Evolutionary conservation across 352 stramenopile species (phyloP).

Genomic region (Lagenidium sp.): DNA sequence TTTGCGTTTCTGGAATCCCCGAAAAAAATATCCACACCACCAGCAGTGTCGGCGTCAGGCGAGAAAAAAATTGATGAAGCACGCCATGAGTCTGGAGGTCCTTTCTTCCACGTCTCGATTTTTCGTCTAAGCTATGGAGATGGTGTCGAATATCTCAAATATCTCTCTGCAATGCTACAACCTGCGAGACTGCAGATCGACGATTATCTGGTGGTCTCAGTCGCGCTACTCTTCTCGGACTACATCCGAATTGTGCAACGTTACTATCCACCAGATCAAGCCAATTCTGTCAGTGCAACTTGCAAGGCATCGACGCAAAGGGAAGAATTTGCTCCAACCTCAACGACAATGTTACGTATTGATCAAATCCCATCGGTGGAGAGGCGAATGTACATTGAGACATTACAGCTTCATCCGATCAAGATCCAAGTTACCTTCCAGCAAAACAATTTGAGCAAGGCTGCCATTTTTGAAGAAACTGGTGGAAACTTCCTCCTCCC

Average conservation of each 20-base stretch:
- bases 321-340: too few species aligned
- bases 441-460: slow-evolving; percentile 41
- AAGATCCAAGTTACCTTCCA: slow-evolving; percentile 74
- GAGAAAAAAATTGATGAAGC: slow-evolving; percentile 13
- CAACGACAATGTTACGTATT: neutral
- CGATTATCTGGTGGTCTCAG: slow-evolving; percentile 46
- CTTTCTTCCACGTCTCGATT: slow-evolving; percentile 78
- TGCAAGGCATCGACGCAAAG: too few species aligned
- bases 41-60: slow-evolving; percentile 6
- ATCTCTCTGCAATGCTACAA: slow-evolving; percentile 77
- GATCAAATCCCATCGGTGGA: slow-evolving; percentile 27
- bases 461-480: slow-evolving; percentile 25
- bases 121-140: slow-evolving; percentile 71
- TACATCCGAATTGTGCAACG: slow-evolving; percentile 31
- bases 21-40: too few species aligned
- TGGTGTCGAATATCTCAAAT: slow-evolving; percentile 85
- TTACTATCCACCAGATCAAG: slow-evolving; percentile 17
- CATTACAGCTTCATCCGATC: slow-evolving; percentile 69
- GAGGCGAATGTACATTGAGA: slow-evolving; percentile 79
- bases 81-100: too few species aligned
- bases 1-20: slow-evolving; percentile 14
- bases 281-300: neutral
- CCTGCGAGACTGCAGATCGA: slow-evolving; percentile 51
- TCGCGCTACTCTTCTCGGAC: slow-evolving; percentile 27
- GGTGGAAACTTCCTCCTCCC: slow-evolving; percentile 36